phyloP scores from a whole-genome alignment of 2,329 filamentous ascomycete species.

The Clonostachys byssicola region DNA sequence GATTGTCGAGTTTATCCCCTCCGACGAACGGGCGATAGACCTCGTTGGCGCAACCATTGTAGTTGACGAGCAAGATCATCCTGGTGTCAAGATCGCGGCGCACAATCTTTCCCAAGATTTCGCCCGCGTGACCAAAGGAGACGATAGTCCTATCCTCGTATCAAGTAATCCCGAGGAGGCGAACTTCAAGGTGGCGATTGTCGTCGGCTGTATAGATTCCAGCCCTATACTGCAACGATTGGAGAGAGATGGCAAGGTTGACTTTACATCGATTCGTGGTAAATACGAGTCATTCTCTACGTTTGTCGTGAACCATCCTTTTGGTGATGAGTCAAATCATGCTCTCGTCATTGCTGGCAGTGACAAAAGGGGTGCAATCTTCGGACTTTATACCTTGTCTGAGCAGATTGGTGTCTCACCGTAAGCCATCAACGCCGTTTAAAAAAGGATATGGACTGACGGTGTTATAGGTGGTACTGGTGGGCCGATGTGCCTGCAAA shows the following conservation, averaged over 20 bases:
- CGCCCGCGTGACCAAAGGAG: neutral
- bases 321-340: conserved; percentile 43
- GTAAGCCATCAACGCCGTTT: neutral
- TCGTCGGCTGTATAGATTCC: neutral
- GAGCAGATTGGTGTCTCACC: conserved; percentile 58
- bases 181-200: neutral
- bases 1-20: no score
- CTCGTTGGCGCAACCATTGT: conserved; percentile 17
- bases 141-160: neutral
- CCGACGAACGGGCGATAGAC: neutral
- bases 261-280: conserved; percentile 50
- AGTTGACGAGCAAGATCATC: neutral
- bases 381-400: conserved; percentile 63
- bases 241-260: conserved; percentile 8
- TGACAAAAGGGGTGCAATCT: conserved; percentile 63
- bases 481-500: conserved; percentile 53
- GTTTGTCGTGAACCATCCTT: conserved; percentile 50
- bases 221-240: neutral
- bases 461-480: conserved; percentile 43
- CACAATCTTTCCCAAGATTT: neutral
- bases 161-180: neutral
- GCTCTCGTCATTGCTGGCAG: conserved; percentile 66
- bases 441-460: no score
- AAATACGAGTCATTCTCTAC: conserved; percentile 67
- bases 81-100: neutral